Evolutionary conservation across 176 grass and related monocot genomes (phyloP).

Genomic region (Oryza meyeriana): DNA sequence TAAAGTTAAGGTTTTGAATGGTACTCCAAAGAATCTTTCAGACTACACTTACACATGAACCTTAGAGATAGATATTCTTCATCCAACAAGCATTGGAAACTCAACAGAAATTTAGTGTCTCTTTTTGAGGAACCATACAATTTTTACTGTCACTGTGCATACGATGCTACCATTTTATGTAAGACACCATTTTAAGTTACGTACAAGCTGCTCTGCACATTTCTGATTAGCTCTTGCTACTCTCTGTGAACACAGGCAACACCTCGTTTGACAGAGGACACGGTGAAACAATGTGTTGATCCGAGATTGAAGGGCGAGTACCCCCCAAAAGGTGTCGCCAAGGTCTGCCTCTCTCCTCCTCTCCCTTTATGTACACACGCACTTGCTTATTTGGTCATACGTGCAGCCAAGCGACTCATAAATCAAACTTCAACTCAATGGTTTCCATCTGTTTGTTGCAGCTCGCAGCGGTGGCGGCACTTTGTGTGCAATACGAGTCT

Average conservation of each 20-base stretch:
- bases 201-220: neutral
- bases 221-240: slow-evolving; percentile 10
- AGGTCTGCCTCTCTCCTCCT: slow-evolving; percentile 44
- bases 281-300: slow-evolving; percentile 83
- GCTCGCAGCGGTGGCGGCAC: slow-evolving; percentile 76
- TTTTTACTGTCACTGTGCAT: neutral
- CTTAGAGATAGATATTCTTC: neutral
- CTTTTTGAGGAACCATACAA: neutral
- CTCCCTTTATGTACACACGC: neutral
- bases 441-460: slow-evolving; percentile 32
- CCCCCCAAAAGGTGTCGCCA: slow-evolving; percentile 72
- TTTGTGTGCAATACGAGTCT: slow-evolving; percentile 78
- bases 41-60: neutral
- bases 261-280: slow-evolving; percentile 74
- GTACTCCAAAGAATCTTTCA: neutral
- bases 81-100: neutral
- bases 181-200: neutral
- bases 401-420: neutral
- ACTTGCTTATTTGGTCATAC: neutral
- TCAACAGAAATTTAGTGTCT: neutral
- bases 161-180: neutral
- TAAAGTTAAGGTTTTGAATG: neutral
- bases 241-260: slow-evolving; percentile 50
- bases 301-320: slow-evolving; percentile 81
- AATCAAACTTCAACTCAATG: neutral